Evolutionary conservation across 2,329 filamentous ascomycete species (phyloP), one percentile per base, ranked within the genome.

Genomic region (Fusarium cyanostomum): DNA sequence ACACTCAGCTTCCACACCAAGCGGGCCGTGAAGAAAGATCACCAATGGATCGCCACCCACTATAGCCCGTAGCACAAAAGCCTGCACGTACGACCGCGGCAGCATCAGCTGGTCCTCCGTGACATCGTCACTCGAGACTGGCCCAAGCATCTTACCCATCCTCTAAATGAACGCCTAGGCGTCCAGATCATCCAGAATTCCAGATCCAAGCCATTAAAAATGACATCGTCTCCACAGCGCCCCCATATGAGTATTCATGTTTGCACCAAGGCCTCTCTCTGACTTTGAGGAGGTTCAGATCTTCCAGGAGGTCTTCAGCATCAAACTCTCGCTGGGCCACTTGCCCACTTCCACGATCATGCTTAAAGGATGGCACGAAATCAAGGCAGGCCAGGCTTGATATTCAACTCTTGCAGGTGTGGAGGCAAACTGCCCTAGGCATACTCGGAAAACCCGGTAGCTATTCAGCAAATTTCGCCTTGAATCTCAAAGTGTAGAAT

Each of bases 1-100:
- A 26, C 46, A 46, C 52, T 60, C 52, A 11, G 52, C 52, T 56
- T 60, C 57, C 26, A 41, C 15, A 9, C 52, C 52, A n/a, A 35
- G 52, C 15, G 38, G 34, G n/a, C 56, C 50, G 33, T 59, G 56
- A 2, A 59, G 44, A 9, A 59, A 35, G 7, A 59, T 42, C 13
- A 59, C 38, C 10, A 59, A 38, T 30, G 16, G 1, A 66, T n/a
- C 6, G 56, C 63, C 3, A 61, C 52, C 62, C 62, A 66, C 18
- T 59, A 43, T 21, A 1, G 39, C 38, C 6, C 62, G 31, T 11
- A 66, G 43, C 4, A 60, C 62, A 24, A 63, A 61, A 1, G 42
- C 59, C 30, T 63, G 41, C 10, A 63, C 45, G 16, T 33, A 39
- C 3, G 49, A 52, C 18, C 45, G 45, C 16, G 63, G 43, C 8